These are phyloP conservation scores for Podospora tetraspora DNA, from an alignment of 495 filamentous ascomycete species.

Conservation along the genomic window DNA sequence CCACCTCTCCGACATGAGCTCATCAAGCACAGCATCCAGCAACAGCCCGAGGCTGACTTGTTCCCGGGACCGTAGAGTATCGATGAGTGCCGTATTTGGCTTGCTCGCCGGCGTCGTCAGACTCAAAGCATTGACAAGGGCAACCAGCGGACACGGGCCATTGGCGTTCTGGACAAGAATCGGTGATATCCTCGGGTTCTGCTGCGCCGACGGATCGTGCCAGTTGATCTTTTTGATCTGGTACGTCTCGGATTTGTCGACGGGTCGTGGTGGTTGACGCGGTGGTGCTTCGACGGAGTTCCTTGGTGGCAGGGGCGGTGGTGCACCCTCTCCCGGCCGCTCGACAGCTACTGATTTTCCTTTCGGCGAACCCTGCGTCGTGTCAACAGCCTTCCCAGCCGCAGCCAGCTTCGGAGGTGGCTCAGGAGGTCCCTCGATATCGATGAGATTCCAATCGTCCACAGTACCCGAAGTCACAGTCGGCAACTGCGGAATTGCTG, in stretches of 20 bases:
- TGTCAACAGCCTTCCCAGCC: conserved; percentile 32
- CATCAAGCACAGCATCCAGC: conserved; percentile 83
- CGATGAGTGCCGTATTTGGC: conserved; percentile 62
- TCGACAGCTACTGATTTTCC: conserved; percentile 6
- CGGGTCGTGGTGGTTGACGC: conserved; percentile 33
- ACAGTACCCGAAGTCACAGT: conserved; percentile 20
- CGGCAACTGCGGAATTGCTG: conserved; percentile 20
- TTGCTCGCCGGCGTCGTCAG: conserved; percentile 63
- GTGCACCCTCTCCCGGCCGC: conserved; percentile 16
- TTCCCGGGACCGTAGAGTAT: conserved; percentile 70
- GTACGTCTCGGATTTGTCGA: conserved; percentile 42
- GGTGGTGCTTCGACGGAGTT: conserved; percentile 28
- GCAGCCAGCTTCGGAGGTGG: conserved; percentile 26
- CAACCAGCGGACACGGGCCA: conserved; percentile 88
- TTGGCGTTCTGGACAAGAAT: conserved; percentile 90
- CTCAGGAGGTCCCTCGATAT: conserved; percentile 34
- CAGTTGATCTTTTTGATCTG: conserved; percentile 45
- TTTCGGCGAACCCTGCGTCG: conserved; percentile 24
- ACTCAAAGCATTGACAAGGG: conserved; percentile 86
- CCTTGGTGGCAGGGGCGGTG: conserved; percentile 37
- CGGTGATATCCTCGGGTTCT: conserved; percentile 53
- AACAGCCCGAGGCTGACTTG: conserved; percentile 81
- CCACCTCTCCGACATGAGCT: conserved; percentile 65
- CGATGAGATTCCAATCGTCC: conserved; percentile 48
- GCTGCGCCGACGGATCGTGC: conserved; percentile 35